Evolutionary conservation across 225 moss, liverwort and hornwort genomes (phyloP).

Genomic region (Bryoerythrophyllum caledonicum): DNA sequence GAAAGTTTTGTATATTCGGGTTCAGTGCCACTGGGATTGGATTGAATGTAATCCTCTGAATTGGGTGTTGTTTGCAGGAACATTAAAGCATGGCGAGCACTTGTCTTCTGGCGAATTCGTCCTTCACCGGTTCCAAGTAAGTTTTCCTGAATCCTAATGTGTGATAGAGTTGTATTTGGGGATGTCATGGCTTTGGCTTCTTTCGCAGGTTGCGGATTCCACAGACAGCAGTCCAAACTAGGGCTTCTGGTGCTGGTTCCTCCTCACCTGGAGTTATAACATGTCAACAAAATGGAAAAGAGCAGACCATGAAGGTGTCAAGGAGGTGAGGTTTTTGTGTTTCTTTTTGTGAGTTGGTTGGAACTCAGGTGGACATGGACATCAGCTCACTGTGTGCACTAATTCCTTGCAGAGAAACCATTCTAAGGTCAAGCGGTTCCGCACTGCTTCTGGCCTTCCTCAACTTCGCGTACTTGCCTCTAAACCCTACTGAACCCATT

Average conservation of each 20-base stretch:
- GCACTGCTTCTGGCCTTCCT: slow-evolving; percentile 63
- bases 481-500: slow-evolving; percentile 8
- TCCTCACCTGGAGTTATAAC: slow-evolving; percentile 22
- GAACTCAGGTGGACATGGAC: background rate
- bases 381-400: slow-evolving; percentile 14
- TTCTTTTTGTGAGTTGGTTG: background rate
- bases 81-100: slow-evolving; percentile 34
- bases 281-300: slow-evolving; percentile 30
- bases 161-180: no score
- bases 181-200: background rate
- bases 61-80: background rate
- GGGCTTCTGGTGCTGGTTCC: background rate
- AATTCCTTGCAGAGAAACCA: slow-evolving; percentile 57
- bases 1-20: no score
- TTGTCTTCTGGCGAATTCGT: slow-evolving; percentile 39
- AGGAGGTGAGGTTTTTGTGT: slow-evolving; percentile 37
- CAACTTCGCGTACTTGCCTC: slow-evolving; percentile 58
- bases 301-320: slow-evolving; percentile 27
- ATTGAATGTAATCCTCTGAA: background rate
- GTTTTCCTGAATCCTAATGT: slow-evolving; percentile 8
- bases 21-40: background rate
- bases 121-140: slow-evolving; percentile 47
- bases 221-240: slow-evolving; percentile 11
- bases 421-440: slow-evolving; percentile 65
- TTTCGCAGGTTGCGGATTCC: slow-evolving; percentile 35